Base-by-base conservation (phyloP, 169 alveolate species). In the Amoebophrya sp. region DNA sequence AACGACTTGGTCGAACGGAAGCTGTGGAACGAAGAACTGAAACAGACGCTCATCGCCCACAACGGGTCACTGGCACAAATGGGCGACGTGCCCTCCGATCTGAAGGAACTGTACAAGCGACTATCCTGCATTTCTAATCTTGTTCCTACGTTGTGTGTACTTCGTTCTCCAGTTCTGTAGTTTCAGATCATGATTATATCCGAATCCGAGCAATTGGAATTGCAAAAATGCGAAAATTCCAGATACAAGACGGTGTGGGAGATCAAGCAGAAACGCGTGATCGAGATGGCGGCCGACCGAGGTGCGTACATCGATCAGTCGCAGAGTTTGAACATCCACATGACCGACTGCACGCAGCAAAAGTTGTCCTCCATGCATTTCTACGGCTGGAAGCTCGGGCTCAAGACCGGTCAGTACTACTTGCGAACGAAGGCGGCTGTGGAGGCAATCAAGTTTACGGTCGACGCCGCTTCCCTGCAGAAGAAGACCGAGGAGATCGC, bases 291-390 rank as follows among this genome's bases (percentile, higher is more conserved):
- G 3, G 98, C 98, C 10, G 99, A 97, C 77, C 96, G 99, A 0
- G 89, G 94, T 25, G 41, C 89, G n/a, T 92, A 91, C 91, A 93
- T 91, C 47, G 94, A 93, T 89, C 93, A 92, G 83, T 97, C 99
- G 40, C 98, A 99, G 93, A 97, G 99, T 88, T 95, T 98, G 89
- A 98, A 98, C 94, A 97, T 98, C 32, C 97, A 97, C 95, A 96
- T 98, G 96, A 97, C 95, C 88, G 98, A 98, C 92, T 99, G 99
- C 32, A 97, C 98, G 23, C 97, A 95, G 94, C 98, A 99, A 83
- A 98, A 98, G 94, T 96, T 99, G 92, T 96, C 99, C 54, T 97
- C 99, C 40, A 98, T 99, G 99, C 99, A 98, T 94, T 98, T 99
- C 94, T 98, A 99, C 93, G 99, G 99, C 55, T 98, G 99, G 99